Base-by-base conservation (phyloP, 805 yeast species). In the Kluyveromyces aestuarii region DNA sequence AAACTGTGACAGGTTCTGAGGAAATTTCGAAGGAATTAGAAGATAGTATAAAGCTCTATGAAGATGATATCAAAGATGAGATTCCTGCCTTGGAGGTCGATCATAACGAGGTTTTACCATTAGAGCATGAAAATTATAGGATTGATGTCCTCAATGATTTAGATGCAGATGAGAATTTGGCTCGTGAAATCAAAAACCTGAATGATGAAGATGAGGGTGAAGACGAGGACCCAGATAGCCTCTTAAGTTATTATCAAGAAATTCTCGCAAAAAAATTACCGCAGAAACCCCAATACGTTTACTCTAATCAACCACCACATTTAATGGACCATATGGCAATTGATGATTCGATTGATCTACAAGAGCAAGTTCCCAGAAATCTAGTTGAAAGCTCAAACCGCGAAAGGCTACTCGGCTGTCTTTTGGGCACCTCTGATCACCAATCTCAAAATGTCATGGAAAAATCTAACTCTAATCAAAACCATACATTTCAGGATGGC, bases 251-350 rank as follows among this genome's bases (percentile, higher is more conserved):
- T 30, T 50, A 46, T 16, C 45, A 43, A 17, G 45, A 43, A 14
- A 33, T 43, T 13, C 18, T 43, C 17, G 19, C 45, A 4, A 43
- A 43, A 18, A 43, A 43, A 33, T 17, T 33, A n/a, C 39, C 45
- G 2, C 35, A 36, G n/a, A 35, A 35, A 17, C 27, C 33, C 11
- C 10, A 17, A 14, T 43, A 43, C 39, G 16, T 43, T n/a, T 38
- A 43, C 33, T 43, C 45, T 14, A 43, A 35, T 35, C 39, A 27
- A 11, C 25, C 6, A 19, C 2, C 38, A 19, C 50, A 49, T 48
- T 39, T 56, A 36, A 41, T 55, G 49, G 55, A 54, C 48, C 54
- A 53, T 38, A 54, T 57, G 56, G 56, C 59, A 2, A 53, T 56
- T 27, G 60, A 53, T 45, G 59, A 57, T 45, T 50, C 57, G 46